Percentiles rank a stretch among this genome's conserved stretches.
These are phyloP conservation scores for Novymonas esmeraldas DNA, from an alignment of 208 protist genomes.

Conservation along the genomic window DNA sequence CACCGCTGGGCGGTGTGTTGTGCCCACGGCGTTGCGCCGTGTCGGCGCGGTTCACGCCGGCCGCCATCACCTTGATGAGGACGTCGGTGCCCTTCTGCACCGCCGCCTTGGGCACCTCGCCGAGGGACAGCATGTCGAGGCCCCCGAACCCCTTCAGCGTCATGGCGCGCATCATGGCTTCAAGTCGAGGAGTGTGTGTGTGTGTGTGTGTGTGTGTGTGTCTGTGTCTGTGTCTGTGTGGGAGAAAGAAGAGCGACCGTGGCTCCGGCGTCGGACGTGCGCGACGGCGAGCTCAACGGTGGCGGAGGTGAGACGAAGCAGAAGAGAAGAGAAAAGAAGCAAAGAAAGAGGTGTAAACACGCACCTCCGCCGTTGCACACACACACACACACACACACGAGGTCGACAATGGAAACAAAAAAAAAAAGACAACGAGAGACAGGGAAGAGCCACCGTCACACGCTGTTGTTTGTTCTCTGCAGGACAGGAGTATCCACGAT, in stretches of 20 bases:
- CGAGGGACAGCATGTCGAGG: conserved; percentile 44
- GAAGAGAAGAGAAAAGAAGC: not conserved
- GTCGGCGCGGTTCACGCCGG: conserved; percentile 89
- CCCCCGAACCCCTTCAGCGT: conserved; percentile 72
- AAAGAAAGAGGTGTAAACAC: not conserved
- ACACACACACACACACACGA: not conserved
- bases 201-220: not conserved
- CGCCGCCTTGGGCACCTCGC: conserved; percentile 44
- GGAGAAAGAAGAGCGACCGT: not conserved
- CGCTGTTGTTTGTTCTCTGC: too few species aligned
- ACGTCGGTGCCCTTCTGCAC: conserved; percentile 55
- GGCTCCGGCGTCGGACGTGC: not conserved
- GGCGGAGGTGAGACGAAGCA: not conserved
- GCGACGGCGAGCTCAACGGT: too few species aligned
- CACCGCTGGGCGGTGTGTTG: conserved; percentile 82
- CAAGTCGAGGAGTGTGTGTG: not conserved
- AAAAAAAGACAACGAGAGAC: not conserved
- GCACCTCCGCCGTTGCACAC: not conserved
- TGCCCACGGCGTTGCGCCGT: conserved; percentile 75
- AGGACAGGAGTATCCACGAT: too few species aligned
- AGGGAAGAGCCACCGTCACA: not conserved
- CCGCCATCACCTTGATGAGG: conserved; percentile 85
- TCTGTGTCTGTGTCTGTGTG: not conserved
- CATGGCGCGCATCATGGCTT: conserved; percentile 64
- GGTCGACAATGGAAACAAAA: not conserved